Evolutionary conservation across 2,329 filamentous ascomycete genomes (phyloP).

Genomic region (Ciborinia camelliae): DNA sequence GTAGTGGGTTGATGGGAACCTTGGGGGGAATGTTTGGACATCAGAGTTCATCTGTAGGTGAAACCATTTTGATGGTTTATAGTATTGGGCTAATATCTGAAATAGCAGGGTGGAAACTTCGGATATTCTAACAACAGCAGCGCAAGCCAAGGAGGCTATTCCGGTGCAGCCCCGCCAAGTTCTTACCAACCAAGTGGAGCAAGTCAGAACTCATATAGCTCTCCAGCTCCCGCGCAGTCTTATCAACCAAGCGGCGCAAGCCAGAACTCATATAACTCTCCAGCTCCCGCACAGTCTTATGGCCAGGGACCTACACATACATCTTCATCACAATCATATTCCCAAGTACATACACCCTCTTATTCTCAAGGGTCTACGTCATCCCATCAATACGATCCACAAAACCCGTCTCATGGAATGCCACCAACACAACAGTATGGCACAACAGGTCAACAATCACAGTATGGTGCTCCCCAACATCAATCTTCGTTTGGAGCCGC

Average conservation of each 20-base stretch:
- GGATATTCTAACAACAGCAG: slow-evolving; percentile 55
- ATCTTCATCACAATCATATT: slow-evolving; percentile 21
- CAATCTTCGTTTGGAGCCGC: slow-evolving; percentile 27
- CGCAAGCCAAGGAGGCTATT: slow-evolving; percentile 51
- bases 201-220: slow-evolving; percentile 24
- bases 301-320: neutral
- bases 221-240: slow-evolving; percentile 35
- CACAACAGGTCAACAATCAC: slow-evolving; percentile 25
- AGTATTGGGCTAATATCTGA: slow-evolving; percentile 24
- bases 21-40: slow-evolving; percentile 35
- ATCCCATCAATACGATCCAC: slow-evolving; percentile 19
- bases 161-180: slow-evolving; percentile 58
- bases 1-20: slow-evolving; percentile 31
- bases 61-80: neutral
- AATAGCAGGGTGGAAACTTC: slow-evolving; percentile 50
- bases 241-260: slow-evolving; percentile 47
- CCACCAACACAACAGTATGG: slow-evolving; percentile 19
- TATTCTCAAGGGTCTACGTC: slow-evolving; percentile 13
- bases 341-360: slow-evolving; percentile 9
- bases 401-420: slow-evolving; percentile 8
- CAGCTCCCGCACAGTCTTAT: slow-evolving; percentile 19
- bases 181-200: slow-evolving; percentile 50
- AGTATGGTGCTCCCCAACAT: slow-evolving; percentile 32
- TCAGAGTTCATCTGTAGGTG: slow-evolving; percentile 26
- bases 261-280: slow-evolving; percentile 25